A percentile compares a stretch with the other conserved stretches of the same genome.
Evolutionary conservation across 1,284 basidiomycete species (phyloP).

Genomic region (Leccinum fuscescens): DNA sequence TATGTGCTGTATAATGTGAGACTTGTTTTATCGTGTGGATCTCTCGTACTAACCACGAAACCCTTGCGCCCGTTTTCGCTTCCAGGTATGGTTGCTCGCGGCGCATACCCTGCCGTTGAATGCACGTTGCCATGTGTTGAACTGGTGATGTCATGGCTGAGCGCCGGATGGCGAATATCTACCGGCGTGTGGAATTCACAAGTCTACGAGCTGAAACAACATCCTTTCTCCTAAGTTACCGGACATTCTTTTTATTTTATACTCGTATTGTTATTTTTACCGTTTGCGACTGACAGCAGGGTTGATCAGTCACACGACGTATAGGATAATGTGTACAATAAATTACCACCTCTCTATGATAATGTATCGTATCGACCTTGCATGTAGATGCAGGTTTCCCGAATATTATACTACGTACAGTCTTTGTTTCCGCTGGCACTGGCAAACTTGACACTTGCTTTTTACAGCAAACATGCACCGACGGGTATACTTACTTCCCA

Average conservation of each 20-base stretch:
- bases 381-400: background rate
- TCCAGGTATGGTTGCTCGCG: constrained; percentile 11
- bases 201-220: background rate
- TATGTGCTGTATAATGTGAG: constrained; percentile 24
- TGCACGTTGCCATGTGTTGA: constrained; percentile 5
- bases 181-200: background rate
- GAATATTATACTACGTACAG: background rate
- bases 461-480: background rate
- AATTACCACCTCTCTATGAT: background rate
- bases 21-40: background rate
- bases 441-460: background rate
- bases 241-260: background rate
- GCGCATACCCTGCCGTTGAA: constrained; percentile 13
- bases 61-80: background rate
- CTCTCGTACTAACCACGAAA: background rate
- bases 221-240: background rate
- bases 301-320: background rate
- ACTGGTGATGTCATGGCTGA: constrained; percentile 2
- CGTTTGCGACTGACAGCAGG: background rate
- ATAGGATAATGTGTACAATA: background rate
- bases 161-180: background rate
- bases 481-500: background rate
- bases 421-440: background rate
- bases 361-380: background rate
- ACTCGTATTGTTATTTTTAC: background rate